A percentile compares a stretch with the other conserved stretches of the same genome.
Evolutionary conservation across 2,329 filamentous ascomycete species (phyloP).

Genomic region (Blastomyces parvus): DNA sequence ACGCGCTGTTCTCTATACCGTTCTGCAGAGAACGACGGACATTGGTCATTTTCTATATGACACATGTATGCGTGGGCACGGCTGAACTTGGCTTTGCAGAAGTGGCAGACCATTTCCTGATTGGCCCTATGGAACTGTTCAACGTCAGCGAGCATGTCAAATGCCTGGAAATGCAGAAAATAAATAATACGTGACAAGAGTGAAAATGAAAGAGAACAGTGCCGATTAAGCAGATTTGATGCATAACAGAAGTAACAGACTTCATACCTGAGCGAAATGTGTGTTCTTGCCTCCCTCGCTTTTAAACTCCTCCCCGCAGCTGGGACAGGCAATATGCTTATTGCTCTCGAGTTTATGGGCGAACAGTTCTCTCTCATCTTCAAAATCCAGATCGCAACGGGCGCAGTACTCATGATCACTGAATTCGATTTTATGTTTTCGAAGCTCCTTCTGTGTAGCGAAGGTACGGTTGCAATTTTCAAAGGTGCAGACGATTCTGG

Average conservation of each 20-base stretch:
- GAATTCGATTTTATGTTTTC: slow-evolving; percentile 41
- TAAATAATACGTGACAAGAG: neutral
- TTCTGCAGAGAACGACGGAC: slow-evolving; percentile 33
- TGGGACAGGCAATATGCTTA: slow-evolving; percentile 45
- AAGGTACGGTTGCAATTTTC: slow-evolving; percentile 40
- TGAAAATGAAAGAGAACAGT: neutral
- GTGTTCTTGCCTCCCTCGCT: slow-evolving; percentile 42
- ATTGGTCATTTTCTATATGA: slow-evolving; percentile 48
- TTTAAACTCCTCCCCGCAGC: slow-evolving; percentile 49
- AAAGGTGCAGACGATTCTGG: slow-evolving; percentile 39
- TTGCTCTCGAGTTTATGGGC: slow-evolving; percentile 42
- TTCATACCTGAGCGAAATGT: slow-evolving; percentile 43
- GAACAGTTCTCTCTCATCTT: slow-evolving; percentile 35
- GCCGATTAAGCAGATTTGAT: neutral
- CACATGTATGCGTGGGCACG: slow-evolving; percentile 42
- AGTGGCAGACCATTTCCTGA: slow-evolving; percentile 42
- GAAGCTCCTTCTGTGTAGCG: slow-evolving; percentile 38
- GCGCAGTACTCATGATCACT: slow-evolving; percentile 34
- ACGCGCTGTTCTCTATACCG: slow-evolving; percentile 42
- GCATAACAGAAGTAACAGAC: slow-evolving; percentile 10
- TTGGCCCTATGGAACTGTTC: slow-evolving; percentile 40
- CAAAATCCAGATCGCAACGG: slow-evolving; percentile 39
- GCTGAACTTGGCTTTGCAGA: slow-evolving; percentile 40
- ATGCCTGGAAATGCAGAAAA: neutral
- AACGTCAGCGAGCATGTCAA: neutral